Percentiles rank a stretch among this genome's conserved stretches.
phyloP scores from a whole-genome alignment of 1,139 yeast genomes.

The Chernovozyma aurita region DNA sequence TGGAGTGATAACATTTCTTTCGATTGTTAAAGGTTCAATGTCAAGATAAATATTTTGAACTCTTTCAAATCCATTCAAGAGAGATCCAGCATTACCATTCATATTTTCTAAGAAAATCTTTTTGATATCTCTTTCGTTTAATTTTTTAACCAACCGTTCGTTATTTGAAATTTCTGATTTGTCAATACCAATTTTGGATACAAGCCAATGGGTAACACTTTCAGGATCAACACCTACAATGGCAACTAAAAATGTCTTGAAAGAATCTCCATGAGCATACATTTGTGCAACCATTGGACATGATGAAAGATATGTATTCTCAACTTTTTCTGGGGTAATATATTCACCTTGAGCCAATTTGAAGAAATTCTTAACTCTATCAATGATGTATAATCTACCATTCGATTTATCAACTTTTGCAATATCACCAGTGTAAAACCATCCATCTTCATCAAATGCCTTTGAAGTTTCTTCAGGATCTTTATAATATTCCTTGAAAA shows the following conservation, averaged over 20 bases:
- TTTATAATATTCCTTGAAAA: conserved; percentile 57
- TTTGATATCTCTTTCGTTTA: conserved; percentile 26
- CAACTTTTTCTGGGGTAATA: conserved; percentile 75
- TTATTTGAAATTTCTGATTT: conserved; percentile 12
- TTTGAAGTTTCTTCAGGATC: conserved; percentile 35
- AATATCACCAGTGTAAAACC: conserved; percentile 78
- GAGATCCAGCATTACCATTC: conserved; percentile 21
- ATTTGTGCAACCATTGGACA: conserved; percentile 52
- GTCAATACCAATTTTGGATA: conserved; percentile 14
- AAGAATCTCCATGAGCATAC: conserved; percentile 44
- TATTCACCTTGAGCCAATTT: conserved; percentile 81
- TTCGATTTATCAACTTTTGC: conserved; percentile 46
- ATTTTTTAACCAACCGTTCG: conserved; percentile 17
- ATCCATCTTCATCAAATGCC: conserved; percentile 35
- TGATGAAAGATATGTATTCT: conserved; percentile 54
- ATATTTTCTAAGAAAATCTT: conserved; percentile 21
- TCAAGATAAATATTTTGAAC: conserved; percentile 32
- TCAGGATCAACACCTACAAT: conserved; percentile 41
- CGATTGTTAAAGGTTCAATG: conserved; percentile 37
- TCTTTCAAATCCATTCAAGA: conserved; percentile 33
- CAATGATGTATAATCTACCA: conserved; percentile 61
- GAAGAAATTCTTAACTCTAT: conserved; percentile 77
- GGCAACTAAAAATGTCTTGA: conserved; percentile 27
- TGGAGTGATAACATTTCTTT: conserved; percentile 37
- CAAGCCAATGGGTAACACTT: conserved; percentile 17